These are phyloP conservation scores for Cyberlindnera euphorbiae DNA, from an alignment of 805 yeast species.

Conservation along the genomic window DNA sequence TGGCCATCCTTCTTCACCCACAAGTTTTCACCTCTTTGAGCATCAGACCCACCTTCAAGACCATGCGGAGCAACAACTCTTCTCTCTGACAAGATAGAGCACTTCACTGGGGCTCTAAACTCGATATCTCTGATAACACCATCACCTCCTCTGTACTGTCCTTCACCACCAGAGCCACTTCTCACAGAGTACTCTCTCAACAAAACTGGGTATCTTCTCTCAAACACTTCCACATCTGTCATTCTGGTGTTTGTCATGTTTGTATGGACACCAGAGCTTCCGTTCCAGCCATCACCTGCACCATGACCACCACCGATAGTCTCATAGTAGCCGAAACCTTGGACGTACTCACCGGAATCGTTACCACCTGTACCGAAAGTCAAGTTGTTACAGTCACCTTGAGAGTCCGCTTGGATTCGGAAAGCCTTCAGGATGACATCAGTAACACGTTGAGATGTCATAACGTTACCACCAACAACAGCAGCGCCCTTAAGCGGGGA, in stretches of 20 bases:
- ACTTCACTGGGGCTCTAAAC: conserved; percentile 65
- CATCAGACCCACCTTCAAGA: conserved; percentile 74
- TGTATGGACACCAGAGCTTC: conserved; percentile 86
- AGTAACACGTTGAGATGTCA: conserved; percentile 90
- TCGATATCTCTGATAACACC: conserved; percentile 86
- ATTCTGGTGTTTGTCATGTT: conserved; percentile 93
- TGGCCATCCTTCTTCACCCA: conserved; percentile 39
- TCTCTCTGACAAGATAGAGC: conserved; percentile 82
- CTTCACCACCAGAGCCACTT: conserved; percentile 73
- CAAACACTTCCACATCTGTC: conserved; percentile 87
- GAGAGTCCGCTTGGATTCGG: conserved; percentile 88
- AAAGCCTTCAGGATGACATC: conserved; percentile 87
- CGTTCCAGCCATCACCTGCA: conserved; percentile 83
- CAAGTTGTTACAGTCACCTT: conserved; percentile 91
- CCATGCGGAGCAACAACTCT: conserved; percentile 86
- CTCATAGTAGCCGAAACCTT: conserved; percentile 87
- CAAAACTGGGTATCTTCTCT: conserved; percentile 81
- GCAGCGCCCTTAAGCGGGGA: conserved; percentile 84
- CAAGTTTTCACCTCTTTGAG: conserved; percentile 62
- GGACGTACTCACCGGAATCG: conserved; percentile 40
- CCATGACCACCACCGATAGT: conserved; percentile 97
- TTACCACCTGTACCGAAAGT: conserved; percentile 84
- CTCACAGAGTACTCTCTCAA: conserved; percentile 69
- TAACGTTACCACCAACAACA: conserved; percentile 92
- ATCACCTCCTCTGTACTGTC: conserved; percentile 71